Evolutionary conservation across 1,284 basidiomycete genomes (phyloP).

Genomic region (Grifola frondosa): DNA sequence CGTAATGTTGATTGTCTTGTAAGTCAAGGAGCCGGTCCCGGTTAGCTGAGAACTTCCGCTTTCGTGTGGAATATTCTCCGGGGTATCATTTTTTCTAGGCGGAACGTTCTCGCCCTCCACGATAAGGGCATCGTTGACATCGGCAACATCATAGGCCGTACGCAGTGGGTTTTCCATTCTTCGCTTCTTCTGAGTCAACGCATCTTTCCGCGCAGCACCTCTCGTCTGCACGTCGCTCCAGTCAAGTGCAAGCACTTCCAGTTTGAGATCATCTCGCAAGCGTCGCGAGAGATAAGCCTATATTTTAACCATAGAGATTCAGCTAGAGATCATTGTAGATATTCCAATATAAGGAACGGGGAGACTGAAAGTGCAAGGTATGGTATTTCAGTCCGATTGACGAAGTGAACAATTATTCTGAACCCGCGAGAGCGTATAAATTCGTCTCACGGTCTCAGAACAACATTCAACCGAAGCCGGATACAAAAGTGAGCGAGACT

Average conservation of each 20-base stretch:
- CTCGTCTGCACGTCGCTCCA: slow-evolving; percentile 42
- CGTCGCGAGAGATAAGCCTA: slow-evolving; percentile 58
- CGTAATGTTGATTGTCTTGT: slow-evolving; percentile 12
- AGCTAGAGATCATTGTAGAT: too few relatives aligned
- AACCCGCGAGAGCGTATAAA: too few relatives aligned
- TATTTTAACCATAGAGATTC: neutral
- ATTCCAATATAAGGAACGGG: too few relatives aligned
- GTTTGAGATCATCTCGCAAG: too few relatives aligned
- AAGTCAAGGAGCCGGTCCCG: slow-evolving; percentile 14
- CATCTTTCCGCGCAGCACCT: slow-evolving; percentile 41
- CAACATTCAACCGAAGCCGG: neutral
- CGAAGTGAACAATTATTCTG: too few relatives aligned
- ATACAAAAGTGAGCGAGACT: slow-evolving; percentile 1
- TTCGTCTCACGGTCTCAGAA: too few relatives aligned
- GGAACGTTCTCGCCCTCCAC: too few relatives aligned
- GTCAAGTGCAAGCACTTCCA: slow-evolving; percentile 54
- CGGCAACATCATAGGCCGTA: too few relatives aligned
- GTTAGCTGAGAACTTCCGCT: neutral
- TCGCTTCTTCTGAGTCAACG: slow-evolving; percentile 3
- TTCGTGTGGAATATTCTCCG: neutral
- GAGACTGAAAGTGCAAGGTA: too few relatives aligned
- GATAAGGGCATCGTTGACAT: too few relatives aligned
- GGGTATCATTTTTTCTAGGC: neutral
- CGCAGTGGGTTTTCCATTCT: too few relatives aligned
- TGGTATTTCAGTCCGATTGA: too few relatives aligned